phyloP scores from a whole-genome alignment of 2,329 filamentous ascomycete genomes.

The Fusarium lateritium region DNA sequence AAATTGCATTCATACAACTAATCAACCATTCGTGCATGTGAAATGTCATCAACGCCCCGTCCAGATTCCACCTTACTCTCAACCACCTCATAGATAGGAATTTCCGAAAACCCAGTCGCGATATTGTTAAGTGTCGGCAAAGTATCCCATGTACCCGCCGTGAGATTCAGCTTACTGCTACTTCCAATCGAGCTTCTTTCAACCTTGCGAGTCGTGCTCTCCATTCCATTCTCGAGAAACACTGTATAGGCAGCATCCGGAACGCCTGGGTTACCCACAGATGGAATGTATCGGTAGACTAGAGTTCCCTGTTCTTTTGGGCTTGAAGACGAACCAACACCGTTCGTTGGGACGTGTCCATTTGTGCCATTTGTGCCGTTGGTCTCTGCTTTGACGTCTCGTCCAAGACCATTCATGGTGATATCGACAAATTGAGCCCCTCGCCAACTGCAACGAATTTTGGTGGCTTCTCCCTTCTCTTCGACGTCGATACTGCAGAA shows the following conservation, averaged over 20 bases:
- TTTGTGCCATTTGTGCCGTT: not conserved
- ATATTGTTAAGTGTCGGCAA: constrained; percentile 40
- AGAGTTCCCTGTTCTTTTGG: constrained; percentile 38
- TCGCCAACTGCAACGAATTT: constrained; percentile 30
- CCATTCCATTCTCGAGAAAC: constrained; percentile 7
- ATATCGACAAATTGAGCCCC: constrained; percentile 30
- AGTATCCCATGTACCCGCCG: constrained; percentile 21
- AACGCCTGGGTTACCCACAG: constrained; percentile 15
- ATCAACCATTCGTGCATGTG: constrained; percentile 27
- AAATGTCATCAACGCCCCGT: constrained; percentile 26
- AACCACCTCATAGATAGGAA: constrained; percentile 36
- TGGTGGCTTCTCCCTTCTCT: not conserved
- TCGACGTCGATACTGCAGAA: constrained; percentile 65
- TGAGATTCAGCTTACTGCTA: not conserved
- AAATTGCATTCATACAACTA: not conserved
- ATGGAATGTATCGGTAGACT: constrained; percentile 22
- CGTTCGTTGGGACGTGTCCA: not conserved
- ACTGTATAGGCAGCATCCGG: constrained; percentile 19
- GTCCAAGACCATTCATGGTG: not conserved
- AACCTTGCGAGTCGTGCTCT: constrained; percentile 14
- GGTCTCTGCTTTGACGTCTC: not conserved
- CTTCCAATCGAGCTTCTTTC: constrained; percentile 1
- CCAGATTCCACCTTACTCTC: constrained; percentile 30
- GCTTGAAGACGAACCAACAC: not conserved
- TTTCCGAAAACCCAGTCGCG: constrained; percentile 26